Evolutionary conservation across 2,329 filamentous ascomycete species (phyloP).

Genomic region (Pestalotiopsis sp.): DNA sequence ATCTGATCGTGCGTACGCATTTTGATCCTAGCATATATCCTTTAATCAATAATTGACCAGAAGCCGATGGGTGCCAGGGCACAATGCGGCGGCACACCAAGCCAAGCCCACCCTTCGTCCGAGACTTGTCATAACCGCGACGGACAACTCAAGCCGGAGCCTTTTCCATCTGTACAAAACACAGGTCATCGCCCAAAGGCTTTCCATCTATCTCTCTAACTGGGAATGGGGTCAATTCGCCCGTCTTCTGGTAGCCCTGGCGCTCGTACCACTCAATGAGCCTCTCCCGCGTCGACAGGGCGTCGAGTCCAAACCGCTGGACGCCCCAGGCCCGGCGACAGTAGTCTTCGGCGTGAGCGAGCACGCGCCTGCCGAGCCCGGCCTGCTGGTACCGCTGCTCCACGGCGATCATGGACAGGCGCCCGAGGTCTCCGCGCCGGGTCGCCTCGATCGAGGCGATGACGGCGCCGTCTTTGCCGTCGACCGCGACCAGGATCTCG

Average conservation of each 20-base stretch:
- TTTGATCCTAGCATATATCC: too few species aligned
- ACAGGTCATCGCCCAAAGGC: constrained; percentile 45
- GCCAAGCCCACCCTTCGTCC: too few species aligned
- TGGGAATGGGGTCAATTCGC: constrained; percentile 45
- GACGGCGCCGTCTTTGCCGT: constrained; percentile 23
- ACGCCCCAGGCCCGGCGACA: constrained; percentile 36
- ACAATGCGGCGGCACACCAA: too few species aligned
- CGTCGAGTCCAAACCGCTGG: constrained; percentile 43
- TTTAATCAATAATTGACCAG: too few species aligned
- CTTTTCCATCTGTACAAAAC: constrained; percentile 37
- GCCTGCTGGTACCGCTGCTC: constrained; percentile 44
- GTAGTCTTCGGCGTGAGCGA: constrained; percentile 43
- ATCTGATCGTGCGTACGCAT: too few species aligned
- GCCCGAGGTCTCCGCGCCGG: constrained; percentile 32
- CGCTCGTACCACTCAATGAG: constrained; percentile 49
- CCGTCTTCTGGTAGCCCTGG: constrained; percentile 44
- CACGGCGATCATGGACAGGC: constrained; percentile 54
- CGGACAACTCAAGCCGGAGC: neutral
- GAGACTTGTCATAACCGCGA: constrained; percentile 20
- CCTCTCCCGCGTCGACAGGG: constrained; percentile 46
- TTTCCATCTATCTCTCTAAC: constrained; percentile 30
- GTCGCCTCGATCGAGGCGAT: constrained; percentile 49
- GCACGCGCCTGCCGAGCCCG: constrained; percentile 45
- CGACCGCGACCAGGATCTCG: constrained; percentile 34
- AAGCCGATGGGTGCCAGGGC: too few species aligned